These are phyloP conservation scores for Aspergillus ochraceoroseus DNA, from an alignment of 2,329 filamentous ascomycete species.

Conservation along the genomic window DNA sequence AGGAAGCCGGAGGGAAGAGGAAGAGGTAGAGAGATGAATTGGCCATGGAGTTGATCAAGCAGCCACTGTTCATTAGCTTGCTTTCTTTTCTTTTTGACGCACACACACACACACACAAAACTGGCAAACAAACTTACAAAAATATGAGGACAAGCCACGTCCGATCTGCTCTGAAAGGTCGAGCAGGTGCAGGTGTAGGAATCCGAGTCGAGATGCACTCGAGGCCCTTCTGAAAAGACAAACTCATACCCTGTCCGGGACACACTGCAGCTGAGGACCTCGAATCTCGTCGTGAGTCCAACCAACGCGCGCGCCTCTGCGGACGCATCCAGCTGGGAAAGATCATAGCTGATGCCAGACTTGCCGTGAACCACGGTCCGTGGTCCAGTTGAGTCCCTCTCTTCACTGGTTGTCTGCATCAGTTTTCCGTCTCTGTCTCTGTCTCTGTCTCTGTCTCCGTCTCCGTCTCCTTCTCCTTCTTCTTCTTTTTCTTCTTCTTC, in stretches of 20 bases:
- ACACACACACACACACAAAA: neutral
- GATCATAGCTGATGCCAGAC: conserved; percentile 37
- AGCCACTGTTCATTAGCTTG: conserved; percentile 34
- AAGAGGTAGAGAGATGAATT: conserved; percentile 29
- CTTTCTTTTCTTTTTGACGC: neutral
- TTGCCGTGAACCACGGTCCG: conserved; percentile 27
- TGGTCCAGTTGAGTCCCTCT: conserved; percentile 18
- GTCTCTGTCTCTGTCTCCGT: conserved; percentile 16
- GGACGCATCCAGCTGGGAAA: conserved; percentile 29
- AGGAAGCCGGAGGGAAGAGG: conserved; percentile 27
- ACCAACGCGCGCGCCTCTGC: conserved; percentile 32
- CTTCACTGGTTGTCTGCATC: conserved; percentile 17
- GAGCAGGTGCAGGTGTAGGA: conserved; percentile 36
- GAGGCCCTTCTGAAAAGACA: conserved; percentile 34
- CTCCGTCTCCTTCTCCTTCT: conserved; percentile 18
- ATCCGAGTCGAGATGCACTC: conserved; percentile 31
- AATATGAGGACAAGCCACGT: conserved; percentile 41
- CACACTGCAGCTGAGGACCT: conserved; percentile 34
- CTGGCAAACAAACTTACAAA: conserved; percentile 33
- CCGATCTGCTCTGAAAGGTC: conserved; percentile 29
- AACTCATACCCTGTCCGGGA: conserved; percentile 35
- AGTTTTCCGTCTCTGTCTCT: conserved; percentile 10
- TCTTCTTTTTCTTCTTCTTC: conserved; percentile 16
- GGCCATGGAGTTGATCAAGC: conserved; percentile 39
- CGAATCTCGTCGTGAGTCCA: conserved; percentile 32